phyloP scores from a whole-genome alignment of 768 basidiomycete genomes.

The Tylopilus sp. region DNA sequence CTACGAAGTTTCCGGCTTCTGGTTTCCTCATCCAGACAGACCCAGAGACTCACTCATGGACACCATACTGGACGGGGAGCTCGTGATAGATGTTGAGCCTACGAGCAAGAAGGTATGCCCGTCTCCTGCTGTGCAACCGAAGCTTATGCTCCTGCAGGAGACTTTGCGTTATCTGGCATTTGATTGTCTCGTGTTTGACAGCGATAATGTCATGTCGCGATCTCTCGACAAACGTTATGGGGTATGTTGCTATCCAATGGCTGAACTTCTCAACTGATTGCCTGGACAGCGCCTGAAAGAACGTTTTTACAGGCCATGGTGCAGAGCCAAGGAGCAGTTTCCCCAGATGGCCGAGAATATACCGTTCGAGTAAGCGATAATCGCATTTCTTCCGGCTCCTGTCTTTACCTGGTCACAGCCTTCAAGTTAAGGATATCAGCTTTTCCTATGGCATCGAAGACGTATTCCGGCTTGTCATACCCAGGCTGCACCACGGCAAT shows the following conservation, averaged over 20 bases:
- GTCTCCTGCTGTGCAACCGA: background rate
- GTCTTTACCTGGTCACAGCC: slow-evolving; percentile 42
- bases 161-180: slow-evolving; percentile 83
- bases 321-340: slow-evolving; percentile 62
- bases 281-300: slow-evolving; percentile 49
- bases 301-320: slow-evolving; percentile 82
- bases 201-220: slow-evolving; percentile 82
- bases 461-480: slow-evolving; percentile 82
- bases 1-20: slow-evolving; percentile 68
- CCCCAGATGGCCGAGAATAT: slow-evolving; percentile 59
- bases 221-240: slow-evolving; percentile 87
- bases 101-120: slow-evolving; percentile 58
- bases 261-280: slow-evolving; percentile 3
- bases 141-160: slow-evolving; percentile 46
- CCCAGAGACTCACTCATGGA: slow-evolving; percentile 64
- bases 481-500: slow-evolving; percentile 82
- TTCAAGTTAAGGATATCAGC: slow-evolving; percentile 84
- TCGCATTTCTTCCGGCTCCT: slow-evolving; percentile 1
- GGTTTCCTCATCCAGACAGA: slow-evolving; percentile 86
- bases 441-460: slow-evolving; percentile 85
- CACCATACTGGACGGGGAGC: slow-evolving; percentile 89
- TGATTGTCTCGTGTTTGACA: slow-evolving; percentile 86
- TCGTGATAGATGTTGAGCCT: slow-evolving; percentile 88
- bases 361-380: slow-evolving; percentile 76
- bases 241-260: slow-evolving; percentile 43